phyloP scores from a whole-genome alignment of 164 flowering plant genomes.

The Aristolochia fimbriata region DNA sequence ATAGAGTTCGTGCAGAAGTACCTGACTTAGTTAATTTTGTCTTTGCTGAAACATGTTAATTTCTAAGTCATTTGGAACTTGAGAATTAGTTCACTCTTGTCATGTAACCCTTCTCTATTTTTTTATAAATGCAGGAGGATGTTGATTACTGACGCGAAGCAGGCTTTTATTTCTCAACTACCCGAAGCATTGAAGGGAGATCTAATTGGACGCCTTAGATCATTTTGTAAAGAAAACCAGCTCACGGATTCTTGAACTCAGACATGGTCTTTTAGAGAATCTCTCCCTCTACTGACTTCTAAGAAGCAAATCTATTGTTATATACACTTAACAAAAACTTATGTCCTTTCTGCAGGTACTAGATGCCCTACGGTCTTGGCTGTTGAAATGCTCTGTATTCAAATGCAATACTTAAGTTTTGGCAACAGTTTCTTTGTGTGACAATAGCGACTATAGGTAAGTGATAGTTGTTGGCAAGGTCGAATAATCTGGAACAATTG shows the following conservation, averaged over 20 bases:
- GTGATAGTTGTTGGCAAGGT: no score
- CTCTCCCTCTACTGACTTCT: not conserved
- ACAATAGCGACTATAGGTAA: no score
- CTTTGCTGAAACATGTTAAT: not conserved
- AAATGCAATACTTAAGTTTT: no score
- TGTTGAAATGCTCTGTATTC: no score
- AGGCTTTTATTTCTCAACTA: conserved; percentile 37
- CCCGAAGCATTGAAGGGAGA: conserved; percentile 63
- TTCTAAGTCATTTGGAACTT: not conserved
- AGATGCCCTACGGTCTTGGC: no score
- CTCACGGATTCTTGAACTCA: conserved; percentile 13
- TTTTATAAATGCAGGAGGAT: conserved; percentile 38
- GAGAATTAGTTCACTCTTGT: not conserved
- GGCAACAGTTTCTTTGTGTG: no score
- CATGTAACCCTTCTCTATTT: not conserved
- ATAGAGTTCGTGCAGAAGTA: no score
- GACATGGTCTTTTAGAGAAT: conserved; percentile 5
- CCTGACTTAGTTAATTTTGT: not conserved
- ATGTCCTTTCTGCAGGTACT: no score
- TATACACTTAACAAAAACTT: not conserved
- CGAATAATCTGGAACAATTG: no score
- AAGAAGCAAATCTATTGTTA: not conserved
- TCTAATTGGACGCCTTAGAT: conserved; percentile 38
- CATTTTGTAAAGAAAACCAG: conserved; percentile 29
- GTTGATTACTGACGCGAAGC: conserved; percentile 53